These are phyloP conservation scores for Plasmodium malariae DNA, from an alignment of 169 alveolate species.

Conservation along the genomic window DNA sequence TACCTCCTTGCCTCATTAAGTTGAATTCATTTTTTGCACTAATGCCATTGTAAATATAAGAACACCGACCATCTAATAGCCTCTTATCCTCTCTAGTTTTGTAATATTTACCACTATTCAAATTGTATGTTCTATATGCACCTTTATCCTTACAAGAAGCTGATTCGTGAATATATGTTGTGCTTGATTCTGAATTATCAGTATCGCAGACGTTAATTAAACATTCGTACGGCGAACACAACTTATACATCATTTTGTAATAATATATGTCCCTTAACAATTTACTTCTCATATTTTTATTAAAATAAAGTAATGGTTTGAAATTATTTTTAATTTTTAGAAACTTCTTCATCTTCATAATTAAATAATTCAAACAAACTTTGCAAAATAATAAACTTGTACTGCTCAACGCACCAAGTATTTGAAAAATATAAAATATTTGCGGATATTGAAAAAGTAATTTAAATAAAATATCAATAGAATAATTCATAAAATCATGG, in stretches of 20 bases:
- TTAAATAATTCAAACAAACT: constrained; percentile 55
- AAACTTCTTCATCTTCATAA: constrained; percentile 20
- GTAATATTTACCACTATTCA: not conserved
- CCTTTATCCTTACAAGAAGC: not conserved
- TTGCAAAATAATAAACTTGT: constrained; percentile 56
- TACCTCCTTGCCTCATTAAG: no score
- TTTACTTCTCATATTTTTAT: constrained; percentile 20
- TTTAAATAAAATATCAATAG: constrained; percentile 53
- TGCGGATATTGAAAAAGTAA: constrained; percentile 72
- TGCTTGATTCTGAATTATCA: not conserved
- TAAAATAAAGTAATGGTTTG: constrained; percentile 43
- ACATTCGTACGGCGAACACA: constrained; percentile 53
- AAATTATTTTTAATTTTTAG: constrained; percentile 32
- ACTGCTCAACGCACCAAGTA: constrained; percentile 43
- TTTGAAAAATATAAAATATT: constrained; percentile 51
- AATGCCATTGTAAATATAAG: no score
- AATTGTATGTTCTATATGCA: not conserved
- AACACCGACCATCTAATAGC: no score
- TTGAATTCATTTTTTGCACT: no score
- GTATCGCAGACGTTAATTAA: not conserved
- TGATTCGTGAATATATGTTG: not conserved
- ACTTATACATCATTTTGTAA: constrained; percentile 26
- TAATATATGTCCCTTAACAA: not conserved
- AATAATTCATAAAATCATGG: constrained; percentile 46
- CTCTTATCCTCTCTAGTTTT: not conserved